Evolutionary conservation across 164 flowering plant species (phyloP), one percentile per base, ranked within the genome.

Genomic region (Dillenia turbinata): DNA sequence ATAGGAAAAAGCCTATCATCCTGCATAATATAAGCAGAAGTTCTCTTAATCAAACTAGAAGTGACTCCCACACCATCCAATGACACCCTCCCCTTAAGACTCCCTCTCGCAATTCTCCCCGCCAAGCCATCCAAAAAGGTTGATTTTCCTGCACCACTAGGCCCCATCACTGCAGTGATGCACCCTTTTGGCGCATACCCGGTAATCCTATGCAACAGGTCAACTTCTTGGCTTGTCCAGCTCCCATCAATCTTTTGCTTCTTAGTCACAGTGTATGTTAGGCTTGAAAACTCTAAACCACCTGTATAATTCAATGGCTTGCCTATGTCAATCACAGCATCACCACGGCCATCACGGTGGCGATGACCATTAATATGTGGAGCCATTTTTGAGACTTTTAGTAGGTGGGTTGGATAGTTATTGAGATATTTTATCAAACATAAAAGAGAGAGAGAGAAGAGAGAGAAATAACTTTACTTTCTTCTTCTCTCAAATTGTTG

Each of bases 131-230:
- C 95, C 73, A 88, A 61, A 45, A 88, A 70, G 0, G 91, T 85
- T 0, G 91, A 88, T 56, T 88, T 88, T 12, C 94, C 94, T 0
- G 94, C 88, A 47, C 90, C 94, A 63, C 90, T 85, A 5, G 88
- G 87, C 57, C 91, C 95, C 87, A 88, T 81, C 8, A 85, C 89
- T 0, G 91, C 95, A 0, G 87, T 82, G 46, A 88, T 68, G 60
- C 74, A 71, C 8, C 91, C 91, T 64, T 88, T 83, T 0, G 87
- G 83, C 2, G 90, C 88, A 73, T 82, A 81, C 43, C 94, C 94
- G 12, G 88, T 80, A 19, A 87, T 84, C 47, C 15, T 57, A 54
- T 82, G 71, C 75, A 88, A 44, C 71, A 88, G 77, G 68, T 85
- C 82, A 14, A 78, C 85, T 5, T 85, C 87, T 50, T 74, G 67